These are phyloP conservation scores for Fonsecaea pedrosoi DNA, from an alignment of 2,329 filamentous ascomycete genomes.

Conservation along the genomic window DNA sequence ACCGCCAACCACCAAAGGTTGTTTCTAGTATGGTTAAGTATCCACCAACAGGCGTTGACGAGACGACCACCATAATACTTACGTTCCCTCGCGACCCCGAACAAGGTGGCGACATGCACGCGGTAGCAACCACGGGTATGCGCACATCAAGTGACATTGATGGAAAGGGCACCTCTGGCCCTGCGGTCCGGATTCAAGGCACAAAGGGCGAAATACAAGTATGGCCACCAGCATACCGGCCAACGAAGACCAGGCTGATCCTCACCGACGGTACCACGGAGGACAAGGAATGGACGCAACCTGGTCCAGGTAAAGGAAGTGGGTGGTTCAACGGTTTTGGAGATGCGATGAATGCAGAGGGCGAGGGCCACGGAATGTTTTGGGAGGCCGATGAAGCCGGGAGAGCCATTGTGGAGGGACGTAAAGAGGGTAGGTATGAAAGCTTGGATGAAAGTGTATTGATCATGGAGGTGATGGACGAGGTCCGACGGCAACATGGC, in stretches of 20 bases:
- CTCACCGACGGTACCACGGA: constrained; percentile 67
- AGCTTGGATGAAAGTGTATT: constrained; percentile 79
- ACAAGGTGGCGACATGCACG: constrained; percentile 73
- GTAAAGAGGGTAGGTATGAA: constrained; percentile 79
- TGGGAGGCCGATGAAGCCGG: constrained; percentile 35
- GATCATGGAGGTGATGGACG: constrained; percentile 84
- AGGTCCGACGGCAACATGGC: constrained; percentile 67
- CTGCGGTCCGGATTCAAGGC: constrained; percentile 41
- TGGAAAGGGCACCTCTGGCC: constrained; percentile 37
- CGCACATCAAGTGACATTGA: constrained; percentile 39
- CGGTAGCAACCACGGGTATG: constrained; percentile 41
- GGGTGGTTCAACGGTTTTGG: constrained; percentile 66
- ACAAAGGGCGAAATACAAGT: constrained; percentile 41
- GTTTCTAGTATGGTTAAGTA: constrained; percentile 53
- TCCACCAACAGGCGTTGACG: constrained; percentile 42
- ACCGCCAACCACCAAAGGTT: constrained; percentile 72
- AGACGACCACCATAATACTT: constrained; percentile 43
- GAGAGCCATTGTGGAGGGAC: constrained; percentile 59
- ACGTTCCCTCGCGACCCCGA: constrained; percentile 41
- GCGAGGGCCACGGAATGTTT: constrained; percentile 49
- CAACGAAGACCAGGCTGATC: constrained; percentile 69
- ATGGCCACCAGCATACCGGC: constrained; percentile 42
- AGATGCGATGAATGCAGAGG: constrained; percentile 74
- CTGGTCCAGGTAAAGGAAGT: constrained; percentile 56
- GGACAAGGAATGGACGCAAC: constrained; percentile 29